Base-by-base conservation (phyloP, 257 asterid genomes). In the Nemophila menziesii region DNA sequence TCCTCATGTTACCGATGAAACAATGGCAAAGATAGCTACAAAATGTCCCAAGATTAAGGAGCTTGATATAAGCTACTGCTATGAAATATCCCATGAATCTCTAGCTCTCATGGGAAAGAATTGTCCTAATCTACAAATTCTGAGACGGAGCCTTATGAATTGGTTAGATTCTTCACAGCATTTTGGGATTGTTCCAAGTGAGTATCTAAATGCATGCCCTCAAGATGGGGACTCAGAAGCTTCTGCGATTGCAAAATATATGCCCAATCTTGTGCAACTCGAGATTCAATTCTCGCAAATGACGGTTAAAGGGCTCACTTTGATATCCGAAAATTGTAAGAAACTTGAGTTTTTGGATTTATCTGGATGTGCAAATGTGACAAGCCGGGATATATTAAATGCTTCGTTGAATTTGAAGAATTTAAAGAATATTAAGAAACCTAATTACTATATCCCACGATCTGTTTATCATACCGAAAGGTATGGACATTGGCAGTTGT, bases 141-240 rank as follows among this genome's bases (percentile, higher is more conserved):
- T 83, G 20, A 71, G 65, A 44, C 55, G 93, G 37, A 83, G 77
- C 56, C 62, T 78, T 26, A 79, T 65, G 93, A 87, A 78, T 67
- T 80, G 78, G 86, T 29, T 83, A 54, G 85, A 75, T 66, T 75
- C 82, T 49, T 75, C 92, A 33, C 83, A 71, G 52, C 92, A 80
- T 24, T 27, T 13, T 1, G 68, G 78, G 13, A 45, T 64, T 18
- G 81, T 87, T 47, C 95, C 86, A 11, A 27, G 29, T 3, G 83
- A 63, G 15, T 87, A 87, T 61, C 69, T 82, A n/a, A 39, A 82
- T 11, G 78, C 86, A 14, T 70, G 79, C 39, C 92, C 95, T 39
- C 95, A 80, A 58, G 89, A 80, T 54, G 93, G 95, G 22, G 82
- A 87, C 55, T 61, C 76, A 12, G 97, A 87, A 49, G 89, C 83